Conservation (phyloP, 306 rosid species). For the Quercus ilex region DNA sequence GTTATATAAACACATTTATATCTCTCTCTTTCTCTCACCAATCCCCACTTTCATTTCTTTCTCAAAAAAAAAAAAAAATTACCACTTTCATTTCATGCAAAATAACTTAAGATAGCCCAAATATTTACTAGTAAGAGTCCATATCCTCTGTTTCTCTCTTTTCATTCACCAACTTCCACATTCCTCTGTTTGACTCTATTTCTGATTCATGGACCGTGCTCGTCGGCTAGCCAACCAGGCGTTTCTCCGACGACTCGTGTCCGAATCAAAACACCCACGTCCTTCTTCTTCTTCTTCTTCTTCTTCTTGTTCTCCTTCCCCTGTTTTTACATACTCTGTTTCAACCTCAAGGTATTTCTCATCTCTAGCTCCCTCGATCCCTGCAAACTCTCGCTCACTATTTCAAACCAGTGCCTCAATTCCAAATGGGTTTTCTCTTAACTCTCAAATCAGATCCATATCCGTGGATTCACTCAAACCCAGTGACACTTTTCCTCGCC, state of each 20-base stretch:
- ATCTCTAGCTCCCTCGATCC: conserved; percentile 37
- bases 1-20: no score
- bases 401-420: no score
- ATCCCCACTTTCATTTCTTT: no score
- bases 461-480: conserved; percentile 76
- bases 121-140: no score
- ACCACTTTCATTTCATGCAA: no score
- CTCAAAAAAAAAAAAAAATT: no score
- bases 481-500: conserved; percentile 88
- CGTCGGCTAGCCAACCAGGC: conserved; percentile 86
- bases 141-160: no score
- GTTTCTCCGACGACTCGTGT: conserved; percentile 70
- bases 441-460: conserved; percentile 64
- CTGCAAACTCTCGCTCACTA: conserved; percentile 36
- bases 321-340: conserved; percentile 29
- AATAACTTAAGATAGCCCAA: no score
- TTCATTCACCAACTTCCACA: no score
- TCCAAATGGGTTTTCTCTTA: background rate
- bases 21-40: no score
- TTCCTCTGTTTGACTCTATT: no score
- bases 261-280: conserved; percentile 65
- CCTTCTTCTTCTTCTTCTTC: no score
- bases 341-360: conserved; percentile 73
- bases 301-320: conserved; percentile 19
- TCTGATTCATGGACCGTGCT: conserved; percentile 82